Base-by-base conservation (phyloP, 345 rosid species). In the Dipteronia dyeriana region DNA sequence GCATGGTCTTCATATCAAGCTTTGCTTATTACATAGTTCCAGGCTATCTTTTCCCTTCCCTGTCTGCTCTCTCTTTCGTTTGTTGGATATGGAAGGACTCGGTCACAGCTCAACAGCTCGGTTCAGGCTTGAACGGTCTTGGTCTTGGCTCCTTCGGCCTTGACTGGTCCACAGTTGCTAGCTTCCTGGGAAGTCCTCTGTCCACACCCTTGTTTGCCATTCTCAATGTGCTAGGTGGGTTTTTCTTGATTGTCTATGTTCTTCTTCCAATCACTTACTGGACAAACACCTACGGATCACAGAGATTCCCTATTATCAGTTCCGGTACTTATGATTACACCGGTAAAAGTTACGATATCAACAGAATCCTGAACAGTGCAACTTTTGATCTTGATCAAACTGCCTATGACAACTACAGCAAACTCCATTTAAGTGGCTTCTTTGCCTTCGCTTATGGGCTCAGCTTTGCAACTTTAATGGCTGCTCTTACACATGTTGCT, bases 141-240 rank as follows among this genome's bases (percentile, higher is more conserved):
- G 49, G 49, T 10, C 70, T 88, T 43, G 87, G 89, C 54, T 84
- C 89, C 29, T 75, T 86, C 25, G 88, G 85, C 47, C 73, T 88
- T 1, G 91, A 88, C 60, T 88, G 91, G 88, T 39, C 84, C 25
- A 79, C 81, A 1, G 76, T 85, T 17, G 80, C 82, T 20, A 54
- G 64, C 22, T 88, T 80, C 82, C 19, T 85, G 38, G 88, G 90
- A 14, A 47, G 73, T 47, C 73, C 73, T 7, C 26, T 69, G 16
- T 56, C 73, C 7, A 47, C 73, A 14, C 73, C 73, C 20, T 25
- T 69, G 39, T 69, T 47, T 69, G 39, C 73, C 39, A 47, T 69
- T 14, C 5, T 47, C 73, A 69, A 47, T 47, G 11, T 26, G 10
- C 26, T 69, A 16, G 73, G 2, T 47, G 73, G 73, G 49, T 41